Base-by-base conservation (phyloP, 768 basidiomycete genomes). In the Phlebiopsis flavidoalba region DNA sequence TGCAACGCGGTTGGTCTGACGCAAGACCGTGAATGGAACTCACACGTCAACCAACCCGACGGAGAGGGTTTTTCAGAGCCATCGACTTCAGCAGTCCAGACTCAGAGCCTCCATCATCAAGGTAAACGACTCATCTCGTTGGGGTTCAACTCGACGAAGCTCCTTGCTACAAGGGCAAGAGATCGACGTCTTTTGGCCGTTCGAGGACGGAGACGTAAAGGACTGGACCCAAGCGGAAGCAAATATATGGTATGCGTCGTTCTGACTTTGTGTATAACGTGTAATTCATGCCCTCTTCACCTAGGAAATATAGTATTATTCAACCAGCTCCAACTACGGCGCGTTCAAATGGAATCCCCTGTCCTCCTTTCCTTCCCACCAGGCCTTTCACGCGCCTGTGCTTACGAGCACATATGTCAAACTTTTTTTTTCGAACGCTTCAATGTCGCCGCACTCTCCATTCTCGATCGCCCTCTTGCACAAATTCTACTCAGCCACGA, bases 151-250 rank as follows among this genome's bases (percentile, higher is more conserved):
- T 95, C 0, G 91, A 95, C 66, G 90, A 93, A 62, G 92, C 91
- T 2, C 74, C n/a, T 92, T 10, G 82, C 82, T 2, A 80, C 83
- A 2, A n/a, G 89, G 85, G 3, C 86, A 91, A 60, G 89, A 93
- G 54, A 70, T 95, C 17, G 74, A 81, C 6, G 71, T 93, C 10
- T 92, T 84, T 33, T 93, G 90, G 89, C 94, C 95, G 1, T 91
- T 95, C 67, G 81, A 83, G 49, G 82, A 88, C 26, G 88, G 84
- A 3, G 81, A 84, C 65, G 76, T 95, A 60, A 78, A 75, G 15
- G 89, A 95, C 69, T 96, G 87, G 86, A 80, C 77, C 19, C 92
- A 93, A 64, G 89, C 91, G 17, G 94, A 96, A 71, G 95, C 93
- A n/a, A n/a, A 0, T 77, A n/a, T 97, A 55, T 93, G 93, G 94